A percentile compares a stretch with the other conserved stretches of the same genome.
These are phyloP conservation scores for Geotrichum histeridarum DNA, from an alignment of 1,139 yeast species.

Conservation along the genomic window DNA sequence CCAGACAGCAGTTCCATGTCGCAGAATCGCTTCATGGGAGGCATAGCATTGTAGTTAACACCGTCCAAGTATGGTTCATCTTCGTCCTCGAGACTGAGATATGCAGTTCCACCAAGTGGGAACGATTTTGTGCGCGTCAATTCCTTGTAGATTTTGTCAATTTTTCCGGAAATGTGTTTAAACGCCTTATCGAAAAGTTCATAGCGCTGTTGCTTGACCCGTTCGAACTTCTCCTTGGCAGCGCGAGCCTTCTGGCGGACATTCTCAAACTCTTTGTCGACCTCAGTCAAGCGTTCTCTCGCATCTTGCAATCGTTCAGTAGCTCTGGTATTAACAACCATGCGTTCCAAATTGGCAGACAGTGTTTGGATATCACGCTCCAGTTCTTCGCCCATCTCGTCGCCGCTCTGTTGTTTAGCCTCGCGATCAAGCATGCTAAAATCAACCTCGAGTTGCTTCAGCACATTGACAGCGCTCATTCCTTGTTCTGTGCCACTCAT, in stretches of 20 bases:
- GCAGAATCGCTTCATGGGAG: conserved; percentile 89
- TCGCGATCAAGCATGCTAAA: conserved; percentile 48
- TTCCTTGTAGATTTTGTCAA: conserved; percentile 82
- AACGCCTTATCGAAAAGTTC: conserved; percentile 67
- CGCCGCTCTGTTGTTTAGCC: conserved; percentile 38
- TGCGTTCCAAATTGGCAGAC: conserved; percentile 51
- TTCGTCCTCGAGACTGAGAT: conserved; percentile 77
- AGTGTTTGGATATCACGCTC: conserved; percentile 50
- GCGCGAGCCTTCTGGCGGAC: conserved; percentile 60
- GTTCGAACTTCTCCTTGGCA: conserved; percentile 53
- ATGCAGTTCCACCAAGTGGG: conserved; percentile 82
- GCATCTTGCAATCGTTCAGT: conserved; percentile 70
- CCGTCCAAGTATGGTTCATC: conserved; percentile 81
- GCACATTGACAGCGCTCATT: conserved; percentile 32
- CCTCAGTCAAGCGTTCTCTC: conserved; percentile 52
- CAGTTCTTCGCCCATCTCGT: conserved; percentile 38
- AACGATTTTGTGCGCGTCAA: conserved; percentile 62
- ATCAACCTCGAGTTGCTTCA: conserved; percentile 47
- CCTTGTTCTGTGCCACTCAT: conserved; percentile 34
- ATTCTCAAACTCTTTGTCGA: conserved; percentile 60
- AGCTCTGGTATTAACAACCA: conserved; percentile 80
- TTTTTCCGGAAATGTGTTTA: conserved; percentile 63
- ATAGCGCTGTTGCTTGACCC: conserved; percentile 55
- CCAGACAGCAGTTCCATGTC: conserved; percentile 94
- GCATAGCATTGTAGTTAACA: conserved; percentile 88